Conservation (phyloP, 306 rosid species). For the Malus orientalis region DNA sequence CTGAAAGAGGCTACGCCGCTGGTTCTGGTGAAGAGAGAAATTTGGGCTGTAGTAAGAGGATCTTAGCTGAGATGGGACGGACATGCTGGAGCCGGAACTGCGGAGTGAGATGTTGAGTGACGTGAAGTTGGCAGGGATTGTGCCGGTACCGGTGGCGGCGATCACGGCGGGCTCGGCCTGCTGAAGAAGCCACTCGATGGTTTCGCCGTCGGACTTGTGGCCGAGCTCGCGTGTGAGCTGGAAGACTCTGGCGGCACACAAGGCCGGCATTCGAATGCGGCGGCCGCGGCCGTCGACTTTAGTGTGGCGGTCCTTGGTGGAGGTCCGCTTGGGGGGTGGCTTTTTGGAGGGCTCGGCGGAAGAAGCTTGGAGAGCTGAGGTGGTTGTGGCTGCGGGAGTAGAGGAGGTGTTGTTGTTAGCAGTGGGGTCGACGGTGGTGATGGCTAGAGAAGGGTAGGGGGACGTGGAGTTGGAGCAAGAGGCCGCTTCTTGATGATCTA, state of each 20-base stretch:
- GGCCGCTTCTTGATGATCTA: conserved; percentile 41
- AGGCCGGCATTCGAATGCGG: conserved; percentile 85
- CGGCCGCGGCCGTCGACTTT: conserved; percentile 88
- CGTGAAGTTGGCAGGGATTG: conserved; percentile 88
- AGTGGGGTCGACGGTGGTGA: conserved; percentile 12
- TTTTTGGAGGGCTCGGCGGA: conserved; percentile 48
- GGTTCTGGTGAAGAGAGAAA: conserved; percentile 37
- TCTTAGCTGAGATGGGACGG: conserved; percentile 70
- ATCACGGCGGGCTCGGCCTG: conserved; percentile 85
- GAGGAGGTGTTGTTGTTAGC: conserved; percentile 6
- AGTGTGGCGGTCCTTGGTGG: conserved; percentile 89
- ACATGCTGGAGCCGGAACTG: conserved; percentile 89
- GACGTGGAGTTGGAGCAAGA: conserved; percentile 51
- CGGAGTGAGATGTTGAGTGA: conserved; percentile 68
- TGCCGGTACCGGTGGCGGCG: conserved; percentile 93
- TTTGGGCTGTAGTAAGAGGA: conserved; percentile 75
- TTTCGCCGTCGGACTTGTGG: conserved; percentile 82
- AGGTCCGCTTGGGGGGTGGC: conserved; percentile 58
- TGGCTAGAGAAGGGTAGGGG: conserved; percentile 16
- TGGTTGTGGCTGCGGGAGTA: background rate
- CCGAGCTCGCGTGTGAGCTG: conserved; percentile 80
- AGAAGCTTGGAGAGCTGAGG: background rate
- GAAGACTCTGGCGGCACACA: conserved; percentile 83
- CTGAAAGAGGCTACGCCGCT: conserved; percentile 39
- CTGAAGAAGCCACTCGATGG: conserved; percentile 83